Conservation (phyloP, 768 basidiomycete species). For the Hypholoma fasciculare region DNA sequence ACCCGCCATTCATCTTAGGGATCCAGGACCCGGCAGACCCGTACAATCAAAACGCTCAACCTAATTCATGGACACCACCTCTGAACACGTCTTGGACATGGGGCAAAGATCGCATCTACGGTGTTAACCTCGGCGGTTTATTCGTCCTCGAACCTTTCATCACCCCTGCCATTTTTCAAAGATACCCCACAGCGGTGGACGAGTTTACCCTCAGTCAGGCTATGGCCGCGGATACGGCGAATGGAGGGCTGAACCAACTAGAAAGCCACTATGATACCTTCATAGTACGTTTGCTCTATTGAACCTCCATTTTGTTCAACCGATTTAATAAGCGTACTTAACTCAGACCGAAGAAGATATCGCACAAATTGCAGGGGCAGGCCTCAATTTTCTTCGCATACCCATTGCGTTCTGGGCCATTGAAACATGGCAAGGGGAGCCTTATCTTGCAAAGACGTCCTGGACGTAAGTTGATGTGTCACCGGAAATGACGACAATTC, state of each 20-base stretch:
- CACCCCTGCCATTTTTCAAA: conserved; percentile 58
- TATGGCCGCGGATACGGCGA: conserved; percentile 61
- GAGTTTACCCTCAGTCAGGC: conserved; percentile 69
- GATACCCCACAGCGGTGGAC: conserved; percentile 55
- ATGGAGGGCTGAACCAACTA: conserved; percentile 59
- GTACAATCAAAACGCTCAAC: conserved; percentile 64
- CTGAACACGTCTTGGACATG: conserved; percentile 70
- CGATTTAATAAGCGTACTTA: background rate
- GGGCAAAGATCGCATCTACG: conserved; percentile 56
- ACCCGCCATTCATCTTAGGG: conserved; percentile 36
- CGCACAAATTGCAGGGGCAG: conserved; percentile 81
- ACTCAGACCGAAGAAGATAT: conserved; percentile 84
- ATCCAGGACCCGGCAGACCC: conserved; percentile 61
- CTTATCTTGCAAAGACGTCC: conserved; percentile 69
- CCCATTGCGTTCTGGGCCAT: conserved; percentile 89
- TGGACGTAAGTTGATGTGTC: conserved; percentile 57
- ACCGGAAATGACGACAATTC: background rate
- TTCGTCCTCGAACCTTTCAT: conserved; percentile 80
- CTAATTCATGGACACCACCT: conserved; percentile 74
- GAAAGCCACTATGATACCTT: conserved; percentile 81
- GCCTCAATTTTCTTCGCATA: conserved; percentile 81
- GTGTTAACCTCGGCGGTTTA: conserved; percentile 74
- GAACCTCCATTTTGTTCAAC: background rate
- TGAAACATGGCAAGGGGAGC: conserved; percentile 72
- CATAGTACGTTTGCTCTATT: conserved; percentile 50